These are phyloP conservation scores for Gymnopilus dilepis DNA, from an alignment of 768 basidiomycete species.

Conservation along the genomic window DNA sequence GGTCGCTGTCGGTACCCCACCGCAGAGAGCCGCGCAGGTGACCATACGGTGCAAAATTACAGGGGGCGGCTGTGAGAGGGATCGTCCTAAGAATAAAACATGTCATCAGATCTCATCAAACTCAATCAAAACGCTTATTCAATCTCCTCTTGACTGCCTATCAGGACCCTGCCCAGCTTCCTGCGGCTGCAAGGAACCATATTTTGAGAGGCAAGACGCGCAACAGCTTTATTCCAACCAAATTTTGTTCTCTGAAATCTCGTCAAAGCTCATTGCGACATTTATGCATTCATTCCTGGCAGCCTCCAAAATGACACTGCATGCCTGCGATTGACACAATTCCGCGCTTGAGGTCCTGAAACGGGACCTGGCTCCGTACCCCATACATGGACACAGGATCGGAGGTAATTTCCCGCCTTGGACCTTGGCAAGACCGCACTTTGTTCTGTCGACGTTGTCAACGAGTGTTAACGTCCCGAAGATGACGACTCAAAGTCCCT, in stretches of 20 bases:
- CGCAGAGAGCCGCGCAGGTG: slow-evolving; percentile 4
- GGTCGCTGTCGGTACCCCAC: not conserved
- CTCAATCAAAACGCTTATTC: not conserved
- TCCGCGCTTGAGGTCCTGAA: not conserved
- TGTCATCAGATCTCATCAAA: not conserved
- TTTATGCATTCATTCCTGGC: no score
- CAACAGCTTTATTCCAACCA: no score
- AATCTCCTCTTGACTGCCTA: not conserved
- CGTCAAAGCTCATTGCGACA: no score
- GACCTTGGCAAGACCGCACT: no score
- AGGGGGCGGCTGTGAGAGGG: slow-evolving; percentile 5
- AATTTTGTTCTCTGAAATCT: no score
- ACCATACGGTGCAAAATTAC: slow-evolving; percentile 4
- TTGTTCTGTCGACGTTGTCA: no score
- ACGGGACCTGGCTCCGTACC: not conserved
- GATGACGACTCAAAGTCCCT: not conserved
- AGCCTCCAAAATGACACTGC: no score
- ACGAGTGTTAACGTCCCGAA: no score
- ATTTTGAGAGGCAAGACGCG: no score
- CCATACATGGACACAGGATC: slow-evolving; percentile 1
- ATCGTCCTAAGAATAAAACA: slow-evolving; percentile 6
- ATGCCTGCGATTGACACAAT: no score
- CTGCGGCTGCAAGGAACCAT: no score
- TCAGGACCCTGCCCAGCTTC: no score
- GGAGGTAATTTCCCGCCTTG: not conserved